Base-by-base conservation (phyloP, 1,139 yeast species). In the Diutina neorugosa region DNA sequence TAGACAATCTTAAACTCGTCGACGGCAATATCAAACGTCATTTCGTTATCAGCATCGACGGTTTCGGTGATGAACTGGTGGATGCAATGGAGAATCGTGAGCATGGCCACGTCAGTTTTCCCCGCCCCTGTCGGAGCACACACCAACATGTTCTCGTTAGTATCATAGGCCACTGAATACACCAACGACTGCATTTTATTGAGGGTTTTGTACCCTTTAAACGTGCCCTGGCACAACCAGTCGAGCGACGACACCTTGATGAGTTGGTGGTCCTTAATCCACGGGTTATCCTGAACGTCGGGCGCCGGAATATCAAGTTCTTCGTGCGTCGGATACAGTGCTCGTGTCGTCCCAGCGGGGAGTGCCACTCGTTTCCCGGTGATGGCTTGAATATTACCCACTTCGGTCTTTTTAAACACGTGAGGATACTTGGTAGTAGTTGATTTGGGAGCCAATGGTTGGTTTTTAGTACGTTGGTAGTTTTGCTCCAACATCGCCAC, bases 91-190 rank as follows among this genome's bases (percentile, higher is more conserved):
- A 94, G 71, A 61, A 93, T 82, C 0, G 98, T 76, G 46, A 93
- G 70, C 61, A 94, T 70, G 0, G 99, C 99, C 44, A 94, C 96
- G 66, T 94, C 98, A 0, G 99, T 94, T 64, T 93, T 93, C 77
- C 99, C 99, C 7, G 98, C 98, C 75, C 99, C 98, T 0, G 99
- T 93, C 2, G 99, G 99, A 0, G 99, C 99, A 79, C 98, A 93
- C 1, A 93, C 91, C 52, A 93, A 74, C 96, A 94, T 86, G 62
- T 94, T 93, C 61, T 91, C 97, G 66, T 89, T 91, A 6, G 98
- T 86, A 54, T 85, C 82, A 64, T 93, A 94, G 0, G 96, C 98
- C 18, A 90, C 86, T 0, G 96, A 96, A 59, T 77, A 94, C 1
- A 94, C 96, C 57, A 94, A 74, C 27, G 96, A 85, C 66, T 94